Evolutionary conservation across 441 rosid species (phyloP).

Genomic region (Hura crepitans): DNA sequence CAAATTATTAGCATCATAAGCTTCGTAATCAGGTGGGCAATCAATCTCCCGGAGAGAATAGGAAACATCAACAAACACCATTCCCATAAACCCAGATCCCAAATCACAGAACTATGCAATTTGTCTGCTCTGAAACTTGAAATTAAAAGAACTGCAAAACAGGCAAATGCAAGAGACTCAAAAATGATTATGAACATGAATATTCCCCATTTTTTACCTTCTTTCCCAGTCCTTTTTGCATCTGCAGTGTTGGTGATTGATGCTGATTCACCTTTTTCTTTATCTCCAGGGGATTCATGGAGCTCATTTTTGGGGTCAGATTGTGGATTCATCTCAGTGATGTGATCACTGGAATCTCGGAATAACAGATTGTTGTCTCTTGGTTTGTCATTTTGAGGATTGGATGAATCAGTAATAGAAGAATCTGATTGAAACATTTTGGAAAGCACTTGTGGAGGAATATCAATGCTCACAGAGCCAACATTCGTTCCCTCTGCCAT

Average conservation of each 20-base stretch:
- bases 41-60: slow-evolving; percentile 45
- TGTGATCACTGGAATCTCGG: slow-evolving; percentile 29
- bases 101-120: slow-evolving; percentile 28
- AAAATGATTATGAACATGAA: slow-evolving; percentile 27
- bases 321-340: neutral
- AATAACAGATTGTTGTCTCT: neutral
- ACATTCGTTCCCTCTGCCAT: neutral
- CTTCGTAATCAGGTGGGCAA: slow-evolving; percentile 38
- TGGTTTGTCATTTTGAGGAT: neutral
- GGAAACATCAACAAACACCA: slow-evolving; percentile 45
- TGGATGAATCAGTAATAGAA: slow-evolving; percentile 5
- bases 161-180: slow-evolving; percentile 40
- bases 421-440: slow-evolving; percentile 18
- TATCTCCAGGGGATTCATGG: neutral
- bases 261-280: neutral
- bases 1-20: slow-evolving; percentile 39
- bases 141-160: slow-evolving; percentile 37
- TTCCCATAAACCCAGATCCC: slow-evolving; percentile 51
- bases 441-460: neutral
- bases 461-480: neutral
- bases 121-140: slow-evolving; percentile 44
- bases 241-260: slow-evolving; percentile 17
- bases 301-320: neutral
- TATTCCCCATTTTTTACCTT: slow-evolving; percentile 30
- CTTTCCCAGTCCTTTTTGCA: slow-evolving; percentile 28